Evolutionary conservation across 2,329 filamentous ascomycete genomes (phyloP).

Genomic region (Rhynchosporium agropyri): DNA sequence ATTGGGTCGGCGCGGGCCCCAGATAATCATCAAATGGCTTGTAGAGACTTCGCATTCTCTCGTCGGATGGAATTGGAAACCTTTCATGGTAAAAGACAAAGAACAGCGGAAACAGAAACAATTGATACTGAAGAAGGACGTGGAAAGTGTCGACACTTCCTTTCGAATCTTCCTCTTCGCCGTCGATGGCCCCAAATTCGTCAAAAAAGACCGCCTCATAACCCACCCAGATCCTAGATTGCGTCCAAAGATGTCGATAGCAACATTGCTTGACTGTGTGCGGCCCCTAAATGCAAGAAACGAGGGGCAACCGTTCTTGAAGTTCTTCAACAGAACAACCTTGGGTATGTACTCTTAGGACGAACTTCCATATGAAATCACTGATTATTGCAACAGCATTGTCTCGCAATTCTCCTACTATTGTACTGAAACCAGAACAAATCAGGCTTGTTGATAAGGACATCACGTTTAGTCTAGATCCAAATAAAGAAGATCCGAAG

Average conservation of each 20-base stretch:
- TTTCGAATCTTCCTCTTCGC: slow-evolving; percentile 59
- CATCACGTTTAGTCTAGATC: slow-evolving; percentile 13
- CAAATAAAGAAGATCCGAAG: slow-evolving; percentile 50
- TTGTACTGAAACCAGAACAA: slow-evolving; percentile 51
- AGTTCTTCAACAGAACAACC: slow-evolving; percentile 60
- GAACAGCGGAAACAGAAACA: slow-evolving; percentile 43
- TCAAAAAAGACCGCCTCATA: slow-evolving; percentile 3
- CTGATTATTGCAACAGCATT: slow-evolving; percentile 47
- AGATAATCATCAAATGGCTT: slow-evolving; percentile 48
- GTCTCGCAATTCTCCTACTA: slow-evolving; percentile 43
- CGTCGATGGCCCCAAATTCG: slow-evolving; percentile 46
- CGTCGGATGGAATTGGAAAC: slow-evolving; percentile 38
- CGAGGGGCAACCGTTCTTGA: slow-evolving; percentile 51
- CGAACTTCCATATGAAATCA: no score
- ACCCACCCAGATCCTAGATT: slow-evolving; percentile 1
- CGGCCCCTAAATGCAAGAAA: slow-evolving; percentile 51
- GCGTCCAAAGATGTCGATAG: slow-evolving; percentile 42
- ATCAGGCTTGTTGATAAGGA: slow-evolving; percentile 42
- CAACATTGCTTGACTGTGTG: slow-evolving; percentile 55
- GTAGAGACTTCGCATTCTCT: slow-evolving; percentile 33
- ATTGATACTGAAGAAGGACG: slow-evolving; percentile 34
- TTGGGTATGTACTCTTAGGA: slow-evolving; percentile 48
- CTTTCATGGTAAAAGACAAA: slow-evolving; percentile 37
- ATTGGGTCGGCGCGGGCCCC: slow-evolving; percentile 41
- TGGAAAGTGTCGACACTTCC: slow-evolving; percentile 40